Evolutionary conservation across 2,329 filamentous ascomycete species (phyloP), one percentile per base, ranked within the genome.

Genomic region (Fusarium sp.): DNA sequence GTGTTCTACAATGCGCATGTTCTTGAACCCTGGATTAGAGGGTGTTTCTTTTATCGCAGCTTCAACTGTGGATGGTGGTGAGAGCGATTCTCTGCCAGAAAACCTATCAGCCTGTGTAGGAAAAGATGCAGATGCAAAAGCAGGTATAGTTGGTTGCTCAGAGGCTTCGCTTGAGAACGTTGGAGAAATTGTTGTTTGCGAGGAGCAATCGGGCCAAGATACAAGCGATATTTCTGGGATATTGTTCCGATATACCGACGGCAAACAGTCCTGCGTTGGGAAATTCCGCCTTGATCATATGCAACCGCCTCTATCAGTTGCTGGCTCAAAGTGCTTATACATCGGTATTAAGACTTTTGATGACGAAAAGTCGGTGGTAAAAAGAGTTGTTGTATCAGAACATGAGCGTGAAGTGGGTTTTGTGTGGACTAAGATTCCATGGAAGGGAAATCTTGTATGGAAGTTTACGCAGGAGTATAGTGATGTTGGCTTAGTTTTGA

Each of bases 21-120:
- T 52, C 35, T 47, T 64, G 7, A 39, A 33, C 7, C 40, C 45
- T 39, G 19, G 39, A n/a, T 11, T 64, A 5, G 52, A 33, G 1
- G 59, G 59, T 4, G 15, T 64, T 20, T 58, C 40, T 9, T 9
- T 64, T 2, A 47, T 64, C 8, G 59, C 61, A 25, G 46, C 51
- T 4, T 13, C 35, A 4, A 58, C 59, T 37, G 45, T 64, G 27
- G 30, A 7, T 4, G 59, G 30, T 5, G 33, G 33, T 27, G 51
- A 43, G 13, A 47, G 41, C 9, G 23, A 46, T 13, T 15, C 13
- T 22, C 7, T 27, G 2, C 40, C 40, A 44, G 17, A 39, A 17
- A 7, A 5, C 22, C 9, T 37, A 2, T n/a, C 19, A 19, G 20
- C 15, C 10, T 13, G 10, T 30, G 27, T 13, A 9, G 22, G 27